Base-by-base conservation (phyloP, 2,329 filamentous ascomycete genomes). In the Amauroascus verrucosus region DNA sequence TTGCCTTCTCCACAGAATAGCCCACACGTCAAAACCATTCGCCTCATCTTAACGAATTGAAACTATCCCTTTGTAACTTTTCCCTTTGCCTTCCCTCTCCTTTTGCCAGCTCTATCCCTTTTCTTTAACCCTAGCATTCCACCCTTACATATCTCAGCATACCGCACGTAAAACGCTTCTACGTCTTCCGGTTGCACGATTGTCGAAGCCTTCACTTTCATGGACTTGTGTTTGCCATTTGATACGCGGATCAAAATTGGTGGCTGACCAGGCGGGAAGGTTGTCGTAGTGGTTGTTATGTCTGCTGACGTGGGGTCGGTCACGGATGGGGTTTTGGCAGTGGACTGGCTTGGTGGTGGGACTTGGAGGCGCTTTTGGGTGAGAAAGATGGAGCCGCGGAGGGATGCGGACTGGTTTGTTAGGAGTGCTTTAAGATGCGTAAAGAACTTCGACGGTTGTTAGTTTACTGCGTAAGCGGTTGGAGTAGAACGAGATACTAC, bases 71-170 rank as follows among this genome's bases (percentile, higher is more conserved):
- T 49, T 14, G 38, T 41, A 74, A 83, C 86, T 68, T 77, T 82
- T 73, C 84, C 87, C 58, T 85, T 88, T 67, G 85, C 86, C 62
- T 85, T 83, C 67, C 86, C 87, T 74, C 80, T 81, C 72, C 85
- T 86, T 60, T 84, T 83, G 77, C 88, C 91, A 70, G 85, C 95
- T 65, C 89, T 80, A 72, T 97, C 91, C 61, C 93, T 79, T 66
- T 95, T 95, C 80, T 95, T 97, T 71, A 98, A 67, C 6, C 84
- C 83, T 47, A 80, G 77, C 89, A 97, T 96, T 5, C 89, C 88
- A 0, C 78, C 75, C 74, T 95, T 96, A 72, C 90, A 96, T 2
- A 89, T 78, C 61, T 97, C 93, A 20, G 89, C 90, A 72, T 97
- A 98, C 49, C 81, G 78, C 28, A 75, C 73, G 68, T 89, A 98